Evolutionary conservation across 345 rosid species (phyloP), one percentile per base, ranked within the genome.

Genomic region (Eucalyptus caleyi): DNA sequence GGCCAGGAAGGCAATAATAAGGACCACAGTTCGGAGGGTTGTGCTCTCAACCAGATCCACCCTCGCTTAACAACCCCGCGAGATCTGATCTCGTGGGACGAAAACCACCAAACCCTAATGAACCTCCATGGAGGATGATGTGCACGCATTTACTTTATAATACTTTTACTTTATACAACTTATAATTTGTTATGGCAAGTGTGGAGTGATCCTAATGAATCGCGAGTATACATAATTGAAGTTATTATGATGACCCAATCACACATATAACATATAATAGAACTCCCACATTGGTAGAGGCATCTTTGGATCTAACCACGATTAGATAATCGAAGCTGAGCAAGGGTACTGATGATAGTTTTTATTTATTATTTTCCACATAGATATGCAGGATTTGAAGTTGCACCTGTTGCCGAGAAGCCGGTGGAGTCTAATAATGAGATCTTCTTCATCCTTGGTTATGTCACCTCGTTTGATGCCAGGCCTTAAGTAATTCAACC

Each of bases 401-500:
- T 67, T 72, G 6, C 54, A 89, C 94, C 94, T 92, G 87, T 92
- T 93, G 60, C 94, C 93, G 21, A 93, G 60, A 62, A 93, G 94
- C 67, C 40, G 18, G 8, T 53, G 87, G 42, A 88, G 51, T 45
- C 69, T 51, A 19, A 92, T 62, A 45, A 92, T 89, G 90, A 90
- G 91, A 85, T 93, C 89, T 88, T 93, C 93, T 40, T 93, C 94
- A 47, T 92, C 89, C 67, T 88, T 88, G 32, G 93, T 88, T 59
- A 93, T 91, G 89, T 91, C 91, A 23, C 94, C 93, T 40, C 93
- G 88, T 89, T 90, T 92, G 88, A 93, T 89, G 16, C 93, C 92
- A 13, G 94, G 94, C 67, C 90, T 88, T 6, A 93, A 85, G 86
- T 92, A 91, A 86, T 92, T 93, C 56, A 91, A 88, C 94, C 94